Percentiles rank a stretch among this genome's conserved stretches.
These are phyloP conservation scores for Penicillium arizonense DNA, from an alignment of 495 filamentous ascomycete species.

Conservation along the genomic window DNA sequence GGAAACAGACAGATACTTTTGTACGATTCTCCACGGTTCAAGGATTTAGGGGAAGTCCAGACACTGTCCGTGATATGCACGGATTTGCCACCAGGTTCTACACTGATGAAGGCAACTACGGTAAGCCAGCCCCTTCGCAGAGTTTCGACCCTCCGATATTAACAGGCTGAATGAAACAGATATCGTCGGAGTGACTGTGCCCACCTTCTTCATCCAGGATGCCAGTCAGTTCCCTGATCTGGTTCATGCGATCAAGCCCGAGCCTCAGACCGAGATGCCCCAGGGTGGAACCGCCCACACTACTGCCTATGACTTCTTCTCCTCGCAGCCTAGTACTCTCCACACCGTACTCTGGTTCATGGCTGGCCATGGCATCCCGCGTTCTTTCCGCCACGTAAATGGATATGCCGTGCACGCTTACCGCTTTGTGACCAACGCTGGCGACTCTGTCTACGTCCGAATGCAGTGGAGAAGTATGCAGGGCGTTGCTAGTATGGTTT, in stretches of 20 bases:
- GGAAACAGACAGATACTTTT: constrained; percentile 66
- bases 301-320: constrained; percentile 58
- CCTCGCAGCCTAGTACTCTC: constrained; percentile 66
- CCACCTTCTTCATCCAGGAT: constrained; percentile 75
- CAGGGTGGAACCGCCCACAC: constrained; percentile 61
- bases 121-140: too few species aligned
- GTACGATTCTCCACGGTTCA: constrained; percentile 82
- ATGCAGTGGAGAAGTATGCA: too few species aligned
- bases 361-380: too few species aligned
- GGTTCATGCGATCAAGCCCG: constrained; percentile 75
- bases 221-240: constrained; percentile 71
- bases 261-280: constrained; percentile 73
- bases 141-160: too few species aligned
- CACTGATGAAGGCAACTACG: constrained; percentile 48
- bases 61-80: constrained; percentile 81
- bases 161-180: constrained; percentile 34
- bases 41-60: constrained; percentile 71
- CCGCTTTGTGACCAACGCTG: too few species aligned
- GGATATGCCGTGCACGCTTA: too few species aligned
- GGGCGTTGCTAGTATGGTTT: constrained; percentile 68
- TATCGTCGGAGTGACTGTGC: constrained; percentile 75
- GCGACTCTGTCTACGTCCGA: too few species aligned
- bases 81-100: constrained; percentile 82
- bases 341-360: too few species aligned
- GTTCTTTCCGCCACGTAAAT: too few species aligned